Conservation (phyloP, 2,329 filamentous ascomycete species). For the Colletotrichum tropicicola region DNA sequence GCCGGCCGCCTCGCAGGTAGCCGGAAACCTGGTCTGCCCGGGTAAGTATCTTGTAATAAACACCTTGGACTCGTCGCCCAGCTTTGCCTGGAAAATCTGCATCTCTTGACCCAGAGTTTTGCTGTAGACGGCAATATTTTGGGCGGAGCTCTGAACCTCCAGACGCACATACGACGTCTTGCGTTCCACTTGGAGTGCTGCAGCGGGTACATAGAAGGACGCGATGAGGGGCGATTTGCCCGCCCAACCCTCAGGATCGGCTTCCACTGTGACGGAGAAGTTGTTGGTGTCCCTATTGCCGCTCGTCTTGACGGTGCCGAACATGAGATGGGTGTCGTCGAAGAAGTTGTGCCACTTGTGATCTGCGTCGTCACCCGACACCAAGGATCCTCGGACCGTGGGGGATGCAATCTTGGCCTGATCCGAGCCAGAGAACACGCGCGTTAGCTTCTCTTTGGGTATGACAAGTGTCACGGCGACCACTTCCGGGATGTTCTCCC, state of each 20-base stretch:
- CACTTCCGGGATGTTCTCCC: slow-evolving; percentile 45
- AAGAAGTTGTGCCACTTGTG: slow-evolving; percentile 46
- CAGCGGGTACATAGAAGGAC: slow-evolving; percentile 50
- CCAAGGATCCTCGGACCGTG: slow-evolving; percentile 40
- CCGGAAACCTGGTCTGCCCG: slow-evolving; percentile 40
- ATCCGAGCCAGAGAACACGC: slow-evolving; percentile 35
- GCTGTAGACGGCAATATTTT: slow-evolving; percentile 36
- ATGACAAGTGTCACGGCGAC: slow-evolving; percentile 48
- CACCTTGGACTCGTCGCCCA: slow-evolving; percentile 40
- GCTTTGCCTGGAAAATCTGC: slow-evolving; percentile 41
- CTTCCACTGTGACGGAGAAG: slow-evolving; percentile 42
- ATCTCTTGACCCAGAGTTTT: slow-evolving; percentile 37
- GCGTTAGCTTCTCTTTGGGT: slow-evolving; percentile 38
- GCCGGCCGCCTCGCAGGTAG: slow-evolving; percentile 34
- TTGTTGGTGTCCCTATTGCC: slow-evolving; percentile 39
- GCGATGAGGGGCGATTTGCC: slow-evolving; percentile 49
- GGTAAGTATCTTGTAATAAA: slow-evolving; percentile 48
- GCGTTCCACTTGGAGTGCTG: slow-evolving; percentile 43
- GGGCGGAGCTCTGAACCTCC: slow-evolving; percentile 36
- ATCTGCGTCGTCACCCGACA: slow-evolving; percentile 33
- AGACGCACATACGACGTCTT: slow-evolving; percentile 42
- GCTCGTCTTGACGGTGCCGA: slow-evolving; percentile 44
- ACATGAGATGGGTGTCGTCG: slow-evolving; percentile 49
- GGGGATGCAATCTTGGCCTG: slow-evolving; percentile 35
- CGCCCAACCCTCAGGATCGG: slow-evolving; percentile 46